Base-by-base conservation (phyloP, 208 protist species). In the Crithidia fasciculata region DNA sequence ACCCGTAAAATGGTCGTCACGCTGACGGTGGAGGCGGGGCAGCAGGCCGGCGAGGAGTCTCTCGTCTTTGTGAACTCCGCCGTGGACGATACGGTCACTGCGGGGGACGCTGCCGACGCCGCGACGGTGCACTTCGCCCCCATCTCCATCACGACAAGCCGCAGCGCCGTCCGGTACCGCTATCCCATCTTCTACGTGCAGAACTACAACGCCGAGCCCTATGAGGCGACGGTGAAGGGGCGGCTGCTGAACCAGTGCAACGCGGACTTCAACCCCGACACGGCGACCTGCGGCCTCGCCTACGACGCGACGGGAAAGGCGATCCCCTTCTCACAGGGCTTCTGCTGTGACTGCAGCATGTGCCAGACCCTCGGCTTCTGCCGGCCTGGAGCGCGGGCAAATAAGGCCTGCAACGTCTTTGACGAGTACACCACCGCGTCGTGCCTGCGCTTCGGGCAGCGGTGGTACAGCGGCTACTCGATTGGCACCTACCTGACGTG, bases 121-220 rank as follows among this genome's bases (percentile, higher is more conserved):
- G 47, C 75, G n/a, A 40, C 56, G 44, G 83, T 90, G 15, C n/a
- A 70, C 40, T 93, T 95, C 74, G 47, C 73, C 39, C 85, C 90
- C 8, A 76, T 97, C 10, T 59, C 65, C n/a, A 56, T 97, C 58
- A 88, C 86, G 28, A 81, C 74, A 37, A 90, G 76, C 56, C 88
- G 90, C 50, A 89, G 81, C 58, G 68, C 60, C 8, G 90, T 95
- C 36, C 78, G 81, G 28, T 93, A 94, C 81, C 82, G 81, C 66
- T 95, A 97, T 74, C 93, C 93, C 6, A 16, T 97, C 19, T 91
- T 86, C 69, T 97, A 95, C 76, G 76, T 81, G 44, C 83, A 85
- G 53, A 87, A 92, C 81, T 97, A 88, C 74, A 97, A 97, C 70
- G 83, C 89, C 3, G 84, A 97, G 70, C 90, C 93, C 4, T 93